Conservation (phyloP, 768 basidiomycete genomes). For the Rhizopogon sp. region DNA sequence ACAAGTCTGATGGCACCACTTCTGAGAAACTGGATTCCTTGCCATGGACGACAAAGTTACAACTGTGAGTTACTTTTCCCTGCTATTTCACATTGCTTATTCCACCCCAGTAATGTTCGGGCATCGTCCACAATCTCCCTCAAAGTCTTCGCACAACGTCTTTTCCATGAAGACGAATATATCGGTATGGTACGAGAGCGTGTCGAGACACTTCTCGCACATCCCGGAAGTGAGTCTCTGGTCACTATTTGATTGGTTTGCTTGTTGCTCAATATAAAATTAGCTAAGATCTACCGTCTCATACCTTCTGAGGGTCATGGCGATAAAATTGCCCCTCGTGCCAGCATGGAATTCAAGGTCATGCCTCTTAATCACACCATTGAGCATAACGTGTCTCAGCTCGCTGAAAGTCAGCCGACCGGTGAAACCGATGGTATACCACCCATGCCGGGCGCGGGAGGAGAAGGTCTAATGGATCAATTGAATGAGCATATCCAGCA, state of each 20-base stretch:
- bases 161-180: conserved; percentile 1
- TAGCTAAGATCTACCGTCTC: neutral
- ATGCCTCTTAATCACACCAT: neutral
- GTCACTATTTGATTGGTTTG: neutral
- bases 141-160: conserved; percentile 5
- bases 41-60: conserved; percentile 1
- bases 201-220: neutral
- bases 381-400: neutral
- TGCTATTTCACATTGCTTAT: neutral
- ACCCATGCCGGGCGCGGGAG: no score
- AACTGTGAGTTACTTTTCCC: neutral
- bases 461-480: neutral
- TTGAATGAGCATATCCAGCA: neutral
- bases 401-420: neutral
- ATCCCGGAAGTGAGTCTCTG: neutral
- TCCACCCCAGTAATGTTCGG: conserved; percentile 1
- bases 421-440: neutral
- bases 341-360: neutral
- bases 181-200: conserved; percentile 3
- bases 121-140: conserved; percentile 2
- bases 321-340: neutral
- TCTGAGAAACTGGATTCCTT: neutral
- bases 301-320: neutral
- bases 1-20: neutral
- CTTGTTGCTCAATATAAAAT: neutral